Base-by-base conservation (phyloP, 2,329 filamentous ascomycete genomes). In the Epichloe coenophiala region DNA sequence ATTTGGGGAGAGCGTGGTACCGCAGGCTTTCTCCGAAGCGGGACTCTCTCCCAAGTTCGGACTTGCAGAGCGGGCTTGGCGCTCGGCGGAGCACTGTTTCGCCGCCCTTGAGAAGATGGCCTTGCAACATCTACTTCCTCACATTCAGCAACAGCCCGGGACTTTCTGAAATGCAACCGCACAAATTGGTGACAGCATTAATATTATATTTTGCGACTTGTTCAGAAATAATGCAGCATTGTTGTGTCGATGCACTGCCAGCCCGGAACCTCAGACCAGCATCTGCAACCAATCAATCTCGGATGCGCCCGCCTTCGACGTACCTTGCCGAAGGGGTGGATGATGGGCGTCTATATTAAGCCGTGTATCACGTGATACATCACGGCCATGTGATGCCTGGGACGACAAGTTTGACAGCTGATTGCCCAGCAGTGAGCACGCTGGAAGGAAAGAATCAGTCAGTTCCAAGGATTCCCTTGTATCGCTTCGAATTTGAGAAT, bases 1-100 rank as follows among this genome's bases (percentile, higher is more conserved):
- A 65, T 71, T 71, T 66, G 65, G 68, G 63, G 60, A 56, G 62
- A 61, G 60, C 60, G 62, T 60, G 60, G 63, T 60, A 63, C 61
- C 63, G 64, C 44, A 49, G 50, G 21, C 42, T 50, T 63, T 65
- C 63, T 63, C 66, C 62, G 58, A 68, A 68, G 65, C 65, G 66
- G 66, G 65, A 63, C 62, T 64, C 64, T 41, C 49, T 53, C 49
- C 51, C 23, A 51, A 21, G 49, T 45, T 37, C 35, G 42, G 38
- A 19, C 39, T n/a, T n/a, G 27, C 31, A 48, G 17, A 8, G 50
- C 37, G 46, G 39, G 33, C 45, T 40, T 45, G 41, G 51, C 59
- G 56, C 59, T 56, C 54, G 54, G 56, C 54, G 33, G 55, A 54
- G 48, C 54, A 19, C 45, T 15, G 45, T 39, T 17, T 37, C 35